Evolutionary conservation across 169 alveolate species (phyloP).

Genomic region (Eimeria sp.): DNA sequence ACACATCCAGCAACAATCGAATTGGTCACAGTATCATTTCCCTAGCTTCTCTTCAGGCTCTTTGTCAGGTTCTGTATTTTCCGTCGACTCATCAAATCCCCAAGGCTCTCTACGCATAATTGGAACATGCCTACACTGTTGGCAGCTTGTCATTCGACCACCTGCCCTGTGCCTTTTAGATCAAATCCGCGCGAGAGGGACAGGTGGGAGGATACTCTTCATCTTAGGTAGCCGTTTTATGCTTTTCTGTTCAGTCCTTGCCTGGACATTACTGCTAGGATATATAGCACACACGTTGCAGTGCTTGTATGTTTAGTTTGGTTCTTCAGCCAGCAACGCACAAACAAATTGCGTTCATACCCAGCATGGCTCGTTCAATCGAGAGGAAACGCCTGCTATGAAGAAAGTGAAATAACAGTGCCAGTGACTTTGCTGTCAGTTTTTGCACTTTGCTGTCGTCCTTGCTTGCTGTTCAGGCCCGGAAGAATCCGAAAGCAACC

Average conservation of each 20-base stretch:
- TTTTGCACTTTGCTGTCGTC: neutral
- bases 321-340: neutral
- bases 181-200: conserved; percentile 19
- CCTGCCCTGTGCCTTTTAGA: conserved; percentile 17
- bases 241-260: neutral
- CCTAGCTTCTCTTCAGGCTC: neutral
- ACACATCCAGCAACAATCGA: neutral
- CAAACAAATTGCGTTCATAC: neutral
- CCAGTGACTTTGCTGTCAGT: neutral
- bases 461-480: conserved; percentile 3
- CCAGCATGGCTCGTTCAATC: neutral
- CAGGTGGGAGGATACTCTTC: neutral
- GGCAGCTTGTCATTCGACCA: conserved; percentile 18
- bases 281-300: neutral
- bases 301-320: neutral
- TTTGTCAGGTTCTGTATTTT: neutral
- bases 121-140: conserved; percentile 39
- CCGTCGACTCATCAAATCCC: neutral
- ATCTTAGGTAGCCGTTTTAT: neutral
- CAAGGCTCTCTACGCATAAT: conserved; percentile 5
- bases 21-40: neutral
- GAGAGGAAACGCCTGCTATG: neutral
- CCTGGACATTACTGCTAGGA: neutral
- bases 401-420: neutral
- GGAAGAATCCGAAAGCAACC: neutral